A percentile compares a stretch with the other conserved stretches of the same genome.
Evolutionary conservation across 371 early-diverging fungal species (phyloP).

Genomic region (Vairimorpha apis): DNA sequence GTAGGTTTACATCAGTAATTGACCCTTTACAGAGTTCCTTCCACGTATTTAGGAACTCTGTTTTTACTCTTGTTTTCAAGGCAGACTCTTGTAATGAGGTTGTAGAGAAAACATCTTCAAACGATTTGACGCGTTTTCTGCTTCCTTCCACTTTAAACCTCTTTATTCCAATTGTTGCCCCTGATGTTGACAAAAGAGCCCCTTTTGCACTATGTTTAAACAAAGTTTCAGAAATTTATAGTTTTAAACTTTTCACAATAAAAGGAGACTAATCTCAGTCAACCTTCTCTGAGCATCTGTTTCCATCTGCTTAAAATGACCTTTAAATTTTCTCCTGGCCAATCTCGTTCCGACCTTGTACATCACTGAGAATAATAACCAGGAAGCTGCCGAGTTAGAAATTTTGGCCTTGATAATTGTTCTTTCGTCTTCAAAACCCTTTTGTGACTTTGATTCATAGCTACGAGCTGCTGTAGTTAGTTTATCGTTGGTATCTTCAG

Average conservation of each 20-base stretch:
- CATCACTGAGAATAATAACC: not conserved
- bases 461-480: not conserved
- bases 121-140: not conserved
- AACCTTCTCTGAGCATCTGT: not conserved
- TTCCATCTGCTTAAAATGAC: conserved; percentile 1
- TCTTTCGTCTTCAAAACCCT: not conserved
- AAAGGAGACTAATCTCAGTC: not conserved
- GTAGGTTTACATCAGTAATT: not conserved
- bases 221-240: not conserved
- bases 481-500: not conserved
- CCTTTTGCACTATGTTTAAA: conserved; percentile 1
- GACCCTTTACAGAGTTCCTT: not conserved
- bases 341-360: not conserved
- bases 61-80: not conserved
- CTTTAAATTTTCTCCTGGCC: not conserved
- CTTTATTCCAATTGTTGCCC: not conserved
- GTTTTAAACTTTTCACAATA: conserved; percentile 9
- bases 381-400: not conserved
- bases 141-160: not conserved
- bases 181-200: not conserved
- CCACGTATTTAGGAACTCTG: not conserved
- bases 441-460: not conserved
- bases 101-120: not conserved
- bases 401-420: not conserved
- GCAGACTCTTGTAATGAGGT: not conserved